A percentile compares a stretch with the other conserved stretches of the same genome.
Evolutionary conservation across 2,329 filamentous ascomycete genomes (phyloP).

Genomic region (Cadophora sp.): DNA sequence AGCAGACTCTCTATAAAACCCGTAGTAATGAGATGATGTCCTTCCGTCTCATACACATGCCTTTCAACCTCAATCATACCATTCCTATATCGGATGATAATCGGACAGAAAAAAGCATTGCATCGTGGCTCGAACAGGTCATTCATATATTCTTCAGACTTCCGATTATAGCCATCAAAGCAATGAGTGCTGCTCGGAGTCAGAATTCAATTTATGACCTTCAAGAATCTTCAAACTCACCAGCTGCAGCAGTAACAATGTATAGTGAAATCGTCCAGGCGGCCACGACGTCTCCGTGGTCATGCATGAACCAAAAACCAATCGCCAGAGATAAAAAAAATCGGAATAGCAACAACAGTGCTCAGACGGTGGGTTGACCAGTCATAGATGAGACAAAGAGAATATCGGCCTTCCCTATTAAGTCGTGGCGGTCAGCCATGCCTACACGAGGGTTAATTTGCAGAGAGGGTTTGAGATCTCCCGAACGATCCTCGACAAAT

Average conservation of each 20-base stretch:
- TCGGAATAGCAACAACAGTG: conserved; percentile 29
- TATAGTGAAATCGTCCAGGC: conserved; percentile 37
- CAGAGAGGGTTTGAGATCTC: neutral
- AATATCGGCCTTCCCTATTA: conserved; percentile 28
- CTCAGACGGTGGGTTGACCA: conserved; percentile 37
- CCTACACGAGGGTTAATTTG: neutral
- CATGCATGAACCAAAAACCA: conserved; percentile 36
- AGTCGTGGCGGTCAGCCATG: neutral
- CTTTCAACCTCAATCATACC: no score
- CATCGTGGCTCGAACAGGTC: neutral
- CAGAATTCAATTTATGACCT: neutral
- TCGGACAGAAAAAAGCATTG: neutral
- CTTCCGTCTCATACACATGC: no score
- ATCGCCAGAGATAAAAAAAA: conserved; percentile 31
- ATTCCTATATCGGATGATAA: neutral
- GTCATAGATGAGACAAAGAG: conserved; percentile 30
- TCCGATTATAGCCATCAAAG: conserved; percentile 38
- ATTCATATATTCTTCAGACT: conserved; percentile 38
- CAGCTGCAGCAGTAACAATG: conserved; percentile 38
- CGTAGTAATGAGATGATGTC: no score
- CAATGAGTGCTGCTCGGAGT: conserved; percentile 32
- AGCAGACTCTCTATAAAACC: no score
- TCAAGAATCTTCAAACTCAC: conserved; percentile 18
- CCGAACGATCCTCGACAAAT: no score
- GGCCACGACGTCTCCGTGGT: conserved; percentile 34